Conservation (phyloP, 306 rosid species). For the Ammopiptanthus mongolicus region DNA sequence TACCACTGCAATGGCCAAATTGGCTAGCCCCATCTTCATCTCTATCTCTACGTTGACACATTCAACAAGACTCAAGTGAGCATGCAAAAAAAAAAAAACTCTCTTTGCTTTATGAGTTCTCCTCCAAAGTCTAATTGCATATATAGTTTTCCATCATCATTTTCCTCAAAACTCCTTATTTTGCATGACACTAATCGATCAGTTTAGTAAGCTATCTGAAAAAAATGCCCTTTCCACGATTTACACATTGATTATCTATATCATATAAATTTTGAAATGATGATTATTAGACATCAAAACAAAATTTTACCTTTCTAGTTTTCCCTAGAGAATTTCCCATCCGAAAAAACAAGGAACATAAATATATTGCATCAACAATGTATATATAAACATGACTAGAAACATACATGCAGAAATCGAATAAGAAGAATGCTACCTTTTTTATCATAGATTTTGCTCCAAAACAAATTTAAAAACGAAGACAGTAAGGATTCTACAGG, state of each 20-base stretch:
- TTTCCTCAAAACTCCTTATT: neutral
- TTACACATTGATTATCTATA: neutral
- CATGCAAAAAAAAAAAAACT: neutral
- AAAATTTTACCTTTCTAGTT: neutral
- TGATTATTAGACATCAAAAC: neutral
- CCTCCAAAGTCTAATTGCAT: neutral
- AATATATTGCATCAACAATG: neutral
- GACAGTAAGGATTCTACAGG: neutral
- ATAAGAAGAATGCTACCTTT: slow-evolving; percentile 13
- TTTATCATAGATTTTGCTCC: neutral
- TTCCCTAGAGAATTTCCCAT: neutral
- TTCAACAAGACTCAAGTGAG: neutral
- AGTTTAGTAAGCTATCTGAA: neutral
- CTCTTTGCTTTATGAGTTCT: neutral
- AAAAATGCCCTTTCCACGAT: neutral
- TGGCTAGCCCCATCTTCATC: slow-evolving; percentile 39
- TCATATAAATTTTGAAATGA: neutral
- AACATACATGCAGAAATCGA: neutral
- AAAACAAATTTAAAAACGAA: neutral
- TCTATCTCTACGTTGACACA: slow-evolving; percentile 25
- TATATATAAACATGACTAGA: neutral
- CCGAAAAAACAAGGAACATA: neutral
- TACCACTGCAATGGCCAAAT: slow-evolving; percentile 21
- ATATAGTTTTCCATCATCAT: neutral
- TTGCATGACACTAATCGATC: neutral